Base-by-base conservation (phyloP, 345 rosid species). In the Eucalyptus decipiens region DNA sequence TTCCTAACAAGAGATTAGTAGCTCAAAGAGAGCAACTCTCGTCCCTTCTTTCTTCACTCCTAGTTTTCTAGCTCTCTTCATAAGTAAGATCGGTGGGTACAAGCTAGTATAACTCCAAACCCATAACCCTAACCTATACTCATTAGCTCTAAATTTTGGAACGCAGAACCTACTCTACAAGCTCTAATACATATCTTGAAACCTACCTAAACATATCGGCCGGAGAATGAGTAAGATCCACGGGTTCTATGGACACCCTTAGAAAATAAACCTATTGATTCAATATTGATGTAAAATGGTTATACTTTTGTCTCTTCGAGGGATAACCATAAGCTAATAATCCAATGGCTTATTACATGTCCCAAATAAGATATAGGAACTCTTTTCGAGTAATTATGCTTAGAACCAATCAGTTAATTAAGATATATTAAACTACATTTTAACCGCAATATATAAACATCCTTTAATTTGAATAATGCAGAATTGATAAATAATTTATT, bases 241-340 rank as follows among this genome's bases (percentile, higher is more conserved):
- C 6, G 2, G 37, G 10, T 30, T 65, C 37, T 65, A 14, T 0
- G 0, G 4, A 65, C 37, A 6, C 19, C 72, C 37, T 65, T 15
- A 65, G 72, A 65, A 60, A n/a, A 65, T n/a, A 65, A 30, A 5
- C 40, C 80, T 32, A 67, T 16, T 32, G 80, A 69, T 69, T 32
- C 43, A 17, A 32, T 69, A 3, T 34, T 17, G 21, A 69, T 34
- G 10, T 69, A 69, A 17, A 65, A 69, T 69, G 80, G 11, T 34
- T 69, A 17, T 69, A 5, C 80, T 9, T 32, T 69, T 32, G 19
- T 69, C 80, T 69, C 80, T 69, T 69, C 19, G 7, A 69, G 42
- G 23, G 80, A 32, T 69, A 34, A 69, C 0, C 37, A 69, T 34
- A 32, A 69, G 13, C 80, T 37, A 4, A 69, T 19, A 34, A 17